Percentiles rank a stretch among this genome's conserved stretches.
phyloP scores from a whole-genome alignment of 1,139 yeast species.

The Magnusiomyces suaveolens region DNA sequence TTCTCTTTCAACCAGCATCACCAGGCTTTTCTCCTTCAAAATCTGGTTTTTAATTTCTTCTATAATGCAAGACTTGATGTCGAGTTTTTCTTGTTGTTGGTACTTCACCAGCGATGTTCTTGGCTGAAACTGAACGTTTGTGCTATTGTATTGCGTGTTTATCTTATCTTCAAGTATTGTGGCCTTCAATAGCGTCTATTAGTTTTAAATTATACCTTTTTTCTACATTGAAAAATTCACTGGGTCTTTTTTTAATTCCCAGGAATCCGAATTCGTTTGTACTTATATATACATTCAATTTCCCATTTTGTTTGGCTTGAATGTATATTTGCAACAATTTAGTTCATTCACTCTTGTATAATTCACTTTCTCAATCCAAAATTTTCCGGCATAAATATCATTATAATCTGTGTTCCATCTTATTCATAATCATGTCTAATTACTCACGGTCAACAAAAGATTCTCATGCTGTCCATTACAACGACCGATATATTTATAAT shows the following conservation, averaged over 20 bases:
- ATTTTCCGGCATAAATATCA: no score
- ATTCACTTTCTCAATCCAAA: no score
- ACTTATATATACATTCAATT: background rate
- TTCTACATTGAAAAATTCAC: no score
- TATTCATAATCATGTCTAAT: background rate
- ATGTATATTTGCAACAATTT: background rate
- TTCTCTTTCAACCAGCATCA: background rate
- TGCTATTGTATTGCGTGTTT: no score
- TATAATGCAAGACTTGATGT: no score
- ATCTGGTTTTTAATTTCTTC: no score
- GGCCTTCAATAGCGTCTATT: background rate
- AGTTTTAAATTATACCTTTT: background rate
- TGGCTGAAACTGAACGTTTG: no score
- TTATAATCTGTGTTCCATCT: no score
- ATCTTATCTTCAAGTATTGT: no score
- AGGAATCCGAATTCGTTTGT: background rate
- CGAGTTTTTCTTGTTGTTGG: no score
- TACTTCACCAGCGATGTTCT: no score
- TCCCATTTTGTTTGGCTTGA: background rate
- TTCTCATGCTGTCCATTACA: background rate
- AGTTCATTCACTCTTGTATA: background rate
- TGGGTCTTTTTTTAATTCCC: background rate
- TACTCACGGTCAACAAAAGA: background rate
- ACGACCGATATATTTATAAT: background rate
- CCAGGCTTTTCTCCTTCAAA: background rate